These are phyloP conservation scores for Oldenlandia corymbosa DNA, from an alignment of 257 asterid species.

Conservation along the genomic window DNA sequence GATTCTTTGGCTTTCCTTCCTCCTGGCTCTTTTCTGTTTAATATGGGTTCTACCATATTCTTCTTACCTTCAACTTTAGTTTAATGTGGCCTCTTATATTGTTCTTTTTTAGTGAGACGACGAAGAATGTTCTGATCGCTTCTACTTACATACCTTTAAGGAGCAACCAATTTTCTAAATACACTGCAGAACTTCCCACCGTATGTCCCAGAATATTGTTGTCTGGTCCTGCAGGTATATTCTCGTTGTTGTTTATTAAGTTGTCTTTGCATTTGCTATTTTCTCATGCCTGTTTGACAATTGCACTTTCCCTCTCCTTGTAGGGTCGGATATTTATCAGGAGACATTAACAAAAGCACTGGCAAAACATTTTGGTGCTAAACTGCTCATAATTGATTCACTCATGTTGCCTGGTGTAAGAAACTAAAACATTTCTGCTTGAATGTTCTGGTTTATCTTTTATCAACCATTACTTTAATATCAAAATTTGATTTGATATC, in stretches of 20 bases:
- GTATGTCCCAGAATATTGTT: slow-evolving; percentile 73
- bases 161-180: slow-evolving; percentile 44
- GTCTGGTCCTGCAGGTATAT: slow-evolving; percentile 83
- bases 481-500: neutral
- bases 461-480: neutral
- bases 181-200: slow-evolving; percentile 58
- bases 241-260: slow-evolving; percentile 9
- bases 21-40: neutral
- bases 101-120: slow-evolving; percentile 52
- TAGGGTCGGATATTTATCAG: slow-evolving; percentile 92
- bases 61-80: neutral
- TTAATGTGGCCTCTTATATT: neutral
- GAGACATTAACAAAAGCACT: slow-evolving; percentile 77
- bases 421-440: slow-evolving; percentile 10
- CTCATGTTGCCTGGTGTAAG: slow-evolving; percentile 71
- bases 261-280: neutral
- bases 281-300: slow-evolving; percentile 5
- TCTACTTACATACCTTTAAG: slow-evolving; percentile 67
- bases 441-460: slow-evolving; percentile 4
- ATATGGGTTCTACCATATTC: neutral
- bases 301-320: slow-evolving; percentile 17
- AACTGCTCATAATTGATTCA: slow-evolving; percentile 64
- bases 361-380: slow-evolving; percentile 55
- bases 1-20: neutral
- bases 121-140: slow-evolving; percentile 73